Conservation (phyloP, 2,329 filamentous ascomycete genomes). For the Raffaelea albimanens region DNA sequence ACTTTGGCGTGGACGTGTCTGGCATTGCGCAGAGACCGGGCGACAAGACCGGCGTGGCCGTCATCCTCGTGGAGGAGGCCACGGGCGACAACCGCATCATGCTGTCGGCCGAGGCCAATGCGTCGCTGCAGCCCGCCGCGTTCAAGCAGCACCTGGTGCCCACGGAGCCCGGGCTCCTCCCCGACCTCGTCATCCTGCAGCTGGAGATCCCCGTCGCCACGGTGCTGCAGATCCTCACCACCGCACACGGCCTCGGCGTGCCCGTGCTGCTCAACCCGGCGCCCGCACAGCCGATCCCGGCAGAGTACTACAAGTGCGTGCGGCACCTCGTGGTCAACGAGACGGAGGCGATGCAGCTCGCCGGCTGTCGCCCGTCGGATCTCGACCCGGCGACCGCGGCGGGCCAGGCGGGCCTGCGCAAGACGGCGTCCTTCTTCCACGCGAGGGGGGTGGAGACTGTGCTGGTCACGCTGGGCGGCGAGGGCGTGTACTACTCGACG, state of each 20-base stretch:
- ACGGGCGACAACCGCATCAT: constrained; percentile 70
- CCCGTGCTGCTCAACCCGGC: constrained; percentile 66
- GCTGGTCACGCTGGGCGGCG: constrained; percentile 72
- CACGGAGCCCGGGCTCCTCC: constrained; percentile 12
- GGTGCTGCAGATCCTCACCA: constrained; percentile 35
- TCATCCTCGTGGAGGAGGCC: constrained; percentile 66
- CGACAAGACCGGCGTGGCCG: constrained; percentile 57
- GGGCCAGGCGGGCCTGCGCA: constrained; percentile 20
- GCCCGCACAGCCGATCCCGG: constrained; percentile 45
- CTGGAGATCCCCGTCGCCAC: constrained; percentile 48
- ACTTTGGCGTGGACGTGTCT: constrained; percentile 43
- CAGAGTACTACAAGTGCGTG: constrained; percentile 45
- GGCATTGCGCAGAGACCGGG: constrained; percentile 34
- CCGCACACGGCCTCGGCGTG: constrained; percentile 26
- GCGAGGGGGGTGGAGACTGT: constrained; percentile 61
- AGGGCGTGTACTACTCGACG: constrained; percentile 60
- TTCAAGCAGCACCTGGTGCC: constrained; percentile 6
- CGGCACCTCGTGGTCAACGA: constrained; percentile 65
- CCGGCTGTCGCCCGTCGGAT: constrained; percentile 23
- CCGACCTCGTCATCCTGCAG: constrained; percentile 48
- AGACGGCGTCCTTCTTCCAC: constrained; percentile 43
- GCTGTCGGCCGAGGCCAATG: constrained; percentile 61
- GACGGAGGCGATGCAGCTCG: constrained; percentile 56
- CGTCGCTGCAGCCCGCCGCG: constrained; percentile 50
- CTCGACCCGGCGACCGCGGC: constrained; percentile 23